phyloP scores from a whole-genome alignment of 2,329 filamentous ascomycete species.

The Pseudocercospora vitis region DNA sequence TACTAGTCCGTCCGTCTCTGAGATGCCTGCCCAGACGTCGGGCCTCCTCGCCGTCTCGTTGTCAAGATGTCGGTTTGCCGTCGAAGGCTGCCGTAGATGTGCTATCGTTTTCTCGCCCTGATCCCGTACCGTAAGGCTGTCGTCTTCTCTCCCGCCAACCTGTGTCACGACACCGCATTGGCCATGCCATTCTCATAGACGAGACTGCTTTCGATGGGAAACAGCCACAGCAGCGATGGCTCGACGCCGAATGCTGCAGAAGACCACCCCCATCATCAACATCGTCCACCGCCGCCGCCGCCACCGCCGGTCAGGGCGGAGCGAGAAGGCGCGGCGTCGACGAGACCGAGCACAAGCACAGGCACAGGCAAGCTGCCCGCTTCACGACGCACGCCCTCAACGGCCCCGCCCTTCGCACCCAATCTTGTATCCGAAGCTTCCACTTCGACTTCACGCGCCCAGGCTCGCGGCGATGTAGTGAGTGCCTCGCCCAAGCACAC shows the following conservation, averaged over 20 bases:
- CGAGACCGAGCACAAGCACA: too few species aligned
- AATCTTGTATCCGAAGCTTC: conserved; percentile 16
- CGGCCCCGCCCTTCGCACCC: conserved; percentile 14
- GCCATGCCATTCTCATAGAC: too few species aligned
- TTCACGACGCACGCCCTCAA: background rate
- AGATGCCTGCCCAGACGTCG: background rate
- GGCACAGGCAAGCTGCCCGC: too few species aligned
- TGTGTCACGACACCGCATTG: too few species aligned
- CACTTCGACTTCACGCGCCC: conserved; percentile 23
- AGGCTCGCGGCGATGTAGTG: conserved; percentile 24
- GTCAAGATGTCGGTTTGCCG: background rate
- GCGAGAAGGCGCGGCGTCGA: background rate
- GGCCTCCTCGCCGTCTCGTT: background rate
- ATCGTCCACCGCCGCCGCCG: conserved; percentile 11
- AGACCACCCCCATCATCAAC: background rate
- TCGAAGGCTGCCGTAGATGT: background rate
- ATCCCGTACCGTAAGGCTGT: background rate
- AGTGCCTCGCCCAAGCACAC: conserved; percentile 24
- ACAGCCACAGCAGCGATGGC: background rate
- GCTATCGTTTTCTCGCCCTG: background rate
- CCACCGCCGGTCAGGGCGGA: background rate
- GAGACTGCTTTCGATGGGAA: background rate
- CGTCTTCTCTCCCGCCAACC: too few species aligned
- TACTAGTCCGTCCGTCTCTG: too few species aligned
- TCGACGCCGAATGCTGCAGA: background rate